Evolutionary conservation across 2,329 filamentous ascomycete species (phyloP), one percentile per base, ranked within the genome.

Genomic region (Claviceps humidiphila): DNA sequence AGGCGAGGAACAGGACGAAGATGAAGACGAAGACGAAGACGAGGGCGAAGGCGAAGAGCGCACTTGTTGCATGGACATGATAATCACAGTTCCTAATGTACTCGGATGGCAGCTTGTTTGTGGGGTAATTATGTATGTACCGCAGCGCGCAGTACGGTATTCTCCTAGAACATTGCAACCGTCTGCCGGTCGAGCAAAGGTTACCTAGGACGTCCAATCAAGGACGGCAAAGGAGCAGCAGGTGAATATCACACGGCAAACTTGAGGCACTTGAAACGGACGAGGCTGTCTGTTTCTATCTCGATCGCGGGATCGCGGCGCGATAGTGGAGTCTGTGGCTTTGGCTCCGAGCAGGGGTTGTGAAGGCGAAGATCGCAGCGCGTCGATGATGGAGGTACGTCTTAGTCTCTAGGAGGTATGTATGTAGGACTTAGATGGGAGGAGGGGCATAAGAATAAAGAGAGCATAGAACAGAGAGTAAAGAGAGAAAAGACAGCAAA

Each of bases 1-100:
- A 60, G 79, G 76, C 66, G 80, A 82, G 58, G 14, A 17, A 16
- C 16, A n/a, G 6, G 39, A 9, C 39, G 39, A 41, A 17, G 39
- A n/a, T 17, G 39, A 41, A 8, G 39, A 13, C 20, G 42, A 44
- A 6, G 42, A 17, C 39, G 39, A n/a, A 9, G n/a, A 9, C 39
- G 39, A 41, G 39, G 16, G 14, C 39, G 39, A 40, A 11, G 42
- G 20, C 42, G 42, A 26, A 13, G 81, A 82, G 57, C 77, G 71
- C 57, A 78, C 80, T 61, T 75, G 75, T 69, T 81, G 76, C 77
- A 80, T 79, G 68, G 77, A 75, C 65, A 77, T 76, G 75, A 80
- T 80, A 68, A 65, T 75, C 73, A 67, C 66, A 66, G 69, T 72
- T 20, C 20, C 20, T 20, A 20, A 74, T 74, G 63, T 30, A 30